Percentiles rank a stretch among this genome's conserved stretches.
Conservation (phyloP, 176 grass and related monocot species). For the Carex kokanica region DNA sequence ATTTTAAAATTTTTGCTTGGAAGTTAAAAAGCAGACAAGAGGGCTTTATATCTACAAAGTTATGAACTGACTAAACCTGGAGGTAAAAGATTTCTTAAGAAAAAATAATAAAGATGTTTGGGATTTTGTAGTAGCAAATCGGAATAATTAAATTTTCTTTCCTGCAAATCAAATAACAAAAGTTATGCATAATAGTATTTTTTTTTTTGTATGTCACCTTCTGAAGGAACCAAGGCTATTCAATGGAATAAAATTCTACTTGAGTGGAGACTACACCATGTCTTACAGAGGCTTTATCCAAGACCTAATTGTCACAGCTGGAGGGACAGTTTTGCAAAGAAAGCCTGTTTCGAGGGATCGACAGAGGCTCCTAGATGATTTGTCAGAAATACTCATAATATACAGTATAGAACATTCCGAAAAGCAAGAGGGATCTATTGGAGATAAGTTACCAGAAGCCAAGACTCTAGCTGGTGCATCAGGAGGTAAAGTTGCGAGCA, state of each 20-base stretch:
- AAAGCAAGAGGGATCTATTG: conserved; percentile 20
- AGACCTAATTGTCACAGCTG: conserved; percentile 59
- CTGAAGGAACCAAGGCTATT: conserved; percentile 71
- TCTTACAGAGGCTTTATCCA: conserved; percentile 76
- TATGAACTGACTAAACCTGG: background rate
- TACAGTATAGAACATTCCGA: conserved; percentile 46
- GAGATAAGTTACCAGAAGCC: conserved; percentile 31
- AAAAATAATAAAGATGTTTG: background rate
- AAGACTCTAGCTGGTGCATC: conserved; percentile 52
- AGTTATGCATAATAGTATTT: background rate
- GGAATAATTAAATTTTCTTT: background rate
- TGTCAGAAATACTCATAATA: conserved; percentile 38
- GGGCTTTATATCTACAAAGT: background rate
- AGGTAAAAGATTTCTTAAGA: background rate
- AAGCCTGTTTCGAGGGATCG: conserved; percentile 74
- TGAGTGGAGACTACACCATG: conserved; percentile 55
- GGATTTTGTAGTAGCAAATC: background rate
- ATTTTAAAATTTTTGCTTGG: background rate
- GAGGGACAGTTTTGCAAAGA: conserved; percentile 56
- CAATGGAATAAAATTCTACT: conserved; percentile 51
- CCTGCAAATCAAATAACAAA: background rate
- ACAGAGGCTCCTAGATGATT: conserved; percentile 58
- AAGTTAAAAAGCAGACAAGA: background rate
- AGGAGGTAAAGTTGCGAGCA: conserved; percentile 54
- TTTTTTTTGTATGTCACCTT: background rate